These are phyloP conservation scores for Populus nigra DNA, from an alignment of 345 rosid genomes.

Conservation along the genomic window DNA sequence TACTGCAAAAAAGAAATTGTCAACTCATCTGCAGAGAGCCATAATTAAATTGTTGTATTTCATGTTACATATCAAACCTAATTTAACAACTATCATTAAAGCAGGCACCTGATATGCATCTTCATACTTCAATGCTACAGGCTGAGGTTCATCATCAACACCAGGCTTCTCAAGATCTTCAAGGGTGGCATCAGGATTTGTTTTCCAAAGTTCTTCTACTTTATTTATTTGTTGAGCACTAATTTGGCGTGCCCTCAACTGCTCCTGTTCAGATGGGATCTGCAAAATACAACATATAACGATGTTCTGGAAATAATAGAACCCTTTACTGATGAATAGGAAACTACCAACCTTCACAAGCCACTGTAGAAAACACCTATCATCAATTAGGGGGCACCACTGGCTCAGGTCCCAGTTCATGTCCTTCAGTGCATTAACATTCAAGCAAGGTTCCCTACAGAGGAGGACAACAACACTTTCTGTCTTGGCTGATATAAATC, in stretches of 20 bases:
- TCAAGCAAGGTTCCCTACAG: slow-evolving; percentile 98
- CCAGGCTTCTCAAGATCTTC: slow-evolving; percentile 99
- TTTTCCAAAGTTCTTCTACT: slow-evolving; percentile 98
- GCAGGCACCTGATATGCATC: slow-evolving; percentile 92
- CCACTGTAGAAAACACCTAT: slow-evolving; percentile 98
- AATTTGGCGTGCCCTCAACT: slow-evolving; percentile 97
- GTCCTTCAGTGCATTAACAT: slow-evolving; percentile 96
- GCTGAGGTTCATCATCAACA: slow-evolving; percentile 98
- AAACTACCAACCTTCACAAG: slow-evolving; percentile 78
- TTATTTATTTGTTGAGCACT: slow-evolving; percentile 98
- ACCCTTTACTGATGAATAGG: background rate
- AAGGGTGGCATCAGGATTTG: slow-evolving; percentile 94
- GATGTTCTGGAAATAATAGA: slow-evolving; percentile 8
- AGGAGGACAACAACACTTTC: slow-evolving; percentile 99
- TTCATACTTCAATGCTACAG: slow-evolving; percentile 90
- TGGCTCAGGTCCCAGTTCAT: slow-evolving; percentile 99
- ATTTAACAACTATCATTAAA: slow-evolving; percentile 7
- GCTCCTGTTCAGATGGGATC: slow-evolving; percentile 99
- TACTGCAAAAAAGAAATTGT: slow-evolving; percentile 58
- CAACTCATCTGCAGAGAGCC: slow-evolving; percentile 5
- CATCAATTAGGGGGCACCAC: slow-evolving; percentile 99
- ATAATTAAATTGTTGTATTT: background rate
- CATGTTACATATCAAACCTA: slow-evolving; percentile 1
- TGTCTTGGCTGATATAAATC: slow-evolving; percentile 95
- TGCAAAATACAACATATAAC: slow-evolving; percentile 36